Evolutionary conservation across 192 early-diverging fungal species (phyloP).

Genomic region (Rhizoclosmatium sp.): DNA sequence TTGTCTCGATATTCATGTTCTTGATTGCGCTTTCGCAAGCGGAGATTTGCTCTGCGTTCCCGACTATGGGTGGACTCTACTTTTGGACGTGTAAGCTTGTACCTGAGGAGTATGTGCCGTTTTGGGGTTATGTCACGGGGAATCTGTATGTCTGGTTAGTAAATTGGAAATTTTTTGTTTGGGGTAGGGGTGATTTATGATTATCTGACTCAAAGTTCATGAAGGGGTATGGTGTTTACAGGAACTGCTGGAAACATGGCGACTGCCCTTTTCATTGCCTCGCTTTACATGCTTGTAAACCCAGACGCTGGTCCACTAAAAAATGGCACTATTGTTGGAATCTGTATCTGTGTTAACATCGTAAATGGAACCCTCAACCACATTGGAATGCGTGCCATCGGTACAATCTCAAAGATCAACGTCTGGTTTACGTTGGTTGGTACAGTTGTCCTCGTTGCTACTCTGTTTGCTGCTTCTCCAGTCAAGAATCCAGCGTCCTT

Average conservation of each 20-base stretch:
- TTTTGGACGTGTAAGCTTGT: background rate
- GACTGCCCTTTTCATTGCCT: background rate
- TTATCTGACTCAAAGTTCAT: too few species aligned
- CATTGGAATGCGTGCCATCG: background rate
- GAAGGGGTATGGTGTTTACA: background rate
- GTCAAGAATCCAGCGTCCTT: background rate
- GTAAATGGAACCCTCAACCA: background rate
- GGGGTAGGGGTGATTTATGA: too few species aligned
- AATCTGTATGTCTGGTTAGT: background rate
- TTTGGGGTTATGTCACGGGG: background rate
- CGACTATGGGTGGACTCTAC: conserved; percentile 4
- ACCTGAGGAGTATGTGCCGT: background rate
- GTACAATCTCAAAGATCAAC: background rate
- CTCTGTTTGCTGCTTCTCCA: background rate
- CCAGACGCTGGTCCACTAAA: background rate
- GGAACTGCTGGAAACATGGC: background rate
- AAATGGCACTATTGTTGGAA: background rate
- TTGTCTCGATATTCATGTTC: background rate
- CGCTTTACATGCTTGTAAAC: background rate
- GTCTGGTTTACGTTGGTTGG: background rate
- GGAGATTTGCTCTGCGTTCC: conserved; percentile 1
- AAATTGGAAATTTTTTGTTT: too few species aligned
- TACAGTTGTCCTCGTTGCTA: background rate
- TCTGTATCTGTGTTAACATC: background rate
- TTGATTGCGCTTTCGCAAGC: background rate